Percentiles rank a stretch among this genome's conserved stretches.
phyloP scores from a whole-genome alignment of 2,329 filamentous ascomycete species.

The Cercospora sojina region DNA sequence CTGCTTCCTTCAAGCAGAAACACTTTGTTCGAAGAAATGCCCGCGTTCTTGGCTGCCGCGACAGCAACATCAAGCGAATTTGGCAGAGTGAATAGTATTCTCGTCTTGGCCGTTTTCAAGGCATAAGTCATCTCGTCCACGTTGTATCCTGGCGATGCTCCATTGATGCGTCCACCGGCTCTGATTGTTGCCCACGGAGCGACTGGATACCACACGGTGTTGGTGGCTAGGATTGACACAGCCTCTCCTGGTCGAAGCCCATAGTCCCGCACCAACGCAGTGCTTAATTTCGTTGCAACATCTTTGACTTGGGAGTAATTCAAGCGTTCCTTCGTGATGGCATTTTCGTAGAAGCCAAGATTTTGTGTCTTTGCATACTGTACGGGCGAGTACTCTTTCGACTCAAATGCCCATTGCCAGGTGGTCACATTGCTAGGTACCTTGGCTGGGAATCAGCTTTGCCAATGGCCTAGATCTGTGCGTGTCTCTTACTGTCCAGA shows the following conservation, averaged over 20 bases:
- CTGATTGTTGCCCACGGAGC: constrained; percentile 58
- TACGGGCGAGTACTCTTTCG: constrained; percentile 50
- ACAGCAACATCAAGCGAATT: constrained; percentile 54
- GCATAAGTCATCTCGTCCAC: constrained; percentile 65
- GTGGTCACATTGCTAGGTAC: constrained; percentile 55
- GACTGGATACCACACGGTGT: constrained; percentile 66
- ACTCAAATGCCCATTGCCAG: constrained; percentile 63
- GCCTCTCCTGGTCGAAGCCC: constrained; percentile 55
- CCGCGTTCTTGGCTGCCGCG: constrained; percentile 53
- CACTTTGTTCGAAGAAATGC: constrained; percentile 50
- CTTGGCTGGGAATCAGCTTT: constrained; percentile 29
- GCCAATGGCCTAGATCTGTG: neutral
- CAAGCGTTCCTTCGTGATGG: constrained; percentile 56
- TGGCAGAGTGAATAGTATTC: constrained; percentile 57
- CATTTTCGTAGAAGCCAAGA: constrained; percentile 57
- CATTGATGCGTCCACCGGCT: constrained; percentile 56
- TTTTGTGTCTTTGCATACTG: constrained; percentile 33
- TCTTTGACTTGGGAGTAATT: constrained; percentile 57
- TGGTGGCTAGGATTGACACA: constrained; percentile 60
- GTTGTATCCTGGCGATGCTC: constrained; percentile 64
- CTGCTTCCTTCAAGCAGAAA: constrained; percentile 56
- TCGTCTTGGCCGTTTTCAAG: constrained; percentile 56
- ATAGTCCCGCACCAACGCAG: constrained; percentile 56
- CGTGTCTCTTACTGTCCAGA: constrained; percentile 40
- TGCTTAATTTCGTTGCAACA: constrained; percentile 58